Evolutionary conservation across 2,329 filamentous ascomycete species (phyloP), one percentile per base, ranked within the genome.

Genomic region (Colletotrichum falcatum): DNA sequence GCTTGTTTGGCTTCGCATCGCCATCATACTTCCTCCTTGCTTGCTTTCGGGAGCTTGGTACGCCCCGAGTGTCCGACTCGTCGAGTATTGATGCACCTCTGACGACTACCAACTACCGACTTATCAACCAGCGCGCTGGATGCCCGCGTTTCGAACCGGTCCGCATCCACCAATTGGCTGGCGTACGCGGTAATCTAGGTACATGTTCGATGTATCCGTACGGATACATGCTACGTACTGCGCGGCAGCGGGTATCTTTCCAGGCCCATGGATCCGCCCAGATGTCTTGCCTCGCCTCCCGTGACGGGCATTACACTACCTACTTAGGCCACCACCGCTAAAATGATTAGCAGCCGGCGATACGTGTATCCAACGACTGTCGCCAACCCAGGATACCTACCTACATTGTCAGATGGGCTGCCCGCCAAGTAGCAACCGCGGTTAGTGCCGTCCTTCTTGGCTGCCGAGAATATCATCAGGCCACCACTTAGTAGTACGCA

Each of bases 221-320:
- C n/a, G n/a, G n/a, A n/a, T n/a, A 16, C 9, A 9, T 16, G 8
- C 16, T 16, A 14, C 16, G 12, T 39, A 39, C 37, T 39, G 37
- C 37, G 14, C 35, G 37, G 37, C 14, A 39, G 12, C 6, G 14
- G 12, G 37, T 16, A 30, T 33, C 37, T 20, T n/a, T 59, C 56
- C 39, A 42, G 26, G 56, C 39, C 28, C 56, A 46, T 59, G 56
- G 37, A 44, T 58, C 56, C 33, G 39, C 16, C n/a, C 5, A 30
- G 39, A 59, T 12, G 33, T 9, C 30, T 33, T 7, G 4, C 35
- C 11, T 37, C 9, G 3, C 35, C 11, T 37, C 9, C 8, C 35
- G 12, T 37, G 35, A 49, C 44, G 42, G 58, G n/a, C 58, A 61
- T 28, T 6, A 42, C 18, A 42, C 39, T 42, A 39, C 9, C 11